phyloP scores from a whole-genome alignment of 2,329 filamentous ascomycete genomes.

The Kalaharituber pfeilii region DNA sequence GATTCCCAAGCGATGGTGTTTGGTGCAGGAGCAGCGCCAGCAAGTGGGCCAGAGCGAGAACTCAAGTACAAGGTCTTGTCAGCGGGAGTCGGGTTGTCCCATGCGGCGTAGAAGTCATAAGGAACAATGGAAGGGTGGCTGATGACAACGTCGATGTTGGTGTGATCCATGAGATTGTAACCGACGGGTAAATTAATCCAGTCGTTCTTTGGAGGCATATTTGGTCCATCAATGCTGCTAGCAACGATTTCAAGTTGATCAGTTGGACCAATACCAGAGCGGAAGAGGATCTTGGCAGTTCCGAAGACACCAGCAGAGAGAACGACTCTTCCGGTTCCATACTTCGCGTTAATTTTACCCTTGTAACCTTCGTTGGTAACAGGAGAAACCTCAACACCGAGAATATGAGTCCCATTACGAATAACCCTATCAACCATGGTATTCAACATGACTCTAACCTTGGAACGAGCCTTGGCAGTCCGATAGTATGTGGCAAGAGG shows the following conservation, averaged over 20 bases:
- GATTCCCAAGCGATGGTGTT: conserved; percentile 21
- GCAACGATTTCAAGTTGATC: conserved; percentile 35
- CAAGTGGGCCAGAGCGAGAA: conserved; percentile 35
- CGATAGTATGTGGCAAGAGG: conserved; percentile 56
- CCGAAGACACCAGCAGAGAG: conserved; percentile 52
- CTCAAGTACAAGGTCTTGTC: conserved; percentile 35
- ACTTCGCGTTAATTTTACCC: conserved; percentile 43
- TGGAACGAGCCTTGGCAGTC: conserved; percentile 38
- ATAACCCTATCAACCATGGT: conserved; percentile 51
- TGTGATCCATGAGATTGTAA: conserved; percentile 42
- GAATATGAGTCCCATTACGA: conserved; percentile 43
- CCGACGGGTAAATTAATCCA: conserved; percentile 45
- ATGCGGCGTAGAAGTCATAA: conserved; percentile 51
- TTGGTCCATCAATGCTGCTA: conserved; percentile 32
- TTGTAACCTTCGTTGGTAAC: conserved; percentile 36
- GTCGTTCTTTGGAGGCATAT: conserved; percentile 34
- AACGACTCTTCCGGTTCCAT: conserved; percentile 45
- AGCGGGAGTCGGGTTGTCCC: conserved; percentile 28
- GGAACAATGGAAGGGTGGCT: conserved; percentile 37
- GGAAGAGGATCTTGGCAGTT: conserved; percentile 50
- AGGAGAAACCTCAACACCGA: conserved; percentile 50
- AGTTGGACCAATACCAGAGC: conserved; percentile 50
- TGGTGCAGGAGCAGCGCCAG: conserved; percentile 32
- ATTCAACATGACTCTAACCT: conserved; percentile 51
- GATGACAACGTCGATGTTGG: conserved; percentile 40